Evolutionary conservation across 169 alveolate genomes (phyloP).

Genomic region (Babesia ovata): DNA sequence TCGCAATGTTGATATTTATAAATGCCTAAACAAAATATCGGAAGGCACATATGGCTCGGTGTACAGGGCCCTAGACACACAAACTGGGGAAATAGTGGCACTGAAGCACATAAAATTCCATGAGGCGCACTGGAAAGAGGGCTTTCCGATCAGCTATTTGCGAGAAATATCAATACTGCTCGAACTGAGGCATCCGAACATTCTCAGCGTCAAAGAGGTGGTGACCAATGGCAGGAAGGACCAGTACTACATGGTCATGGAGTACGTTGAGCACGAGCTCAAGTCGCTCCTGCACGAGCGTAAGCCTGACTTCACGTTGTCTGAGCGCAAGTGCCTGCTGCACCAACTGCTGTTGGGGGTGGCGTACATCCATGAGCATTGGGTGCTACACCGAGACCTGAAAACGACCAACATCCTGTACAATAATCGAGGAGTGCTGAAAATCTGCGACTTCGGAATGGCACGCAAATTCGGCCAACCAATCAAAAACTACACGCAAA

Average conservation of each 20-base stretch:
- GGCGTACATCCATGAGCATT: conserved; percentile 81
- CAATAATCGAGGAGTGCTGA: conserved; percentile 82
- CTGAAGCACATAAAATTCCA: conserved; percentile 88
- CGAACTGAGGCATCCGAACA: conserved; percentile 91
- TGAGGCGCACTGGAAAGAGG: conserved; percentile 89
- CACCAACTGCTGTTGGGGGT: conserved; percentile 83
- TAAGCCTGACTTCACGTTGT: conserved; percentile 87
- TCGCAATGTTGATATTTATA: conserved; percentile 79
- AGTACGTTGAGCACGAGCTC: conserved; percentile 95
- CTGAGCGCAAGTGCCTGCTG: conserved; percentile 88
- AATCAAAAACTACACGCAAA: conserved; percentile 88
- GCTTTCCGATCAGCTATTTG: conserved; percentile 93
- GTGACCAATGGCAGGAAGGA: conserved; percentile 81
- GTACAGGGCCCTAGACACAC: conserved; percentile 88
- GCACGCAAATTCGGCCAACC: conserved; percentile 89
- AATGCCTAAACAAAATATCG: conserved; percentile 89
- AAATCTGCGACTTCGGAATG: conserved; percentile 91
- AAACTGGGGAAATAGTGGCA: conserved; percentile 90
- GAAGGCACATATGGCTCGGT: conserved; percentile 96
- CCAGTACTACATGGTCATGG: conserved; percentile 91
- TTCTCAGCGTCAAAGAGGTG: conserved; percentile 90
- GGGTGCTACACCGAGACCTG: conserved; percentile 91
- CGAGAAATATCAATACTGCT: conserved; percentile 93
- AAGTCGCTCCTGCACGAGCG: conserved; percentile 88
- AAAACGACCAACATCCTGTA: conserved; percentile 87